These are phyloP conservation scores for Tolypocladium tundrense DNA, from an alignment of 2,329 filamentous ascomycete genomes.

Conservation along the genomic window DNA sequence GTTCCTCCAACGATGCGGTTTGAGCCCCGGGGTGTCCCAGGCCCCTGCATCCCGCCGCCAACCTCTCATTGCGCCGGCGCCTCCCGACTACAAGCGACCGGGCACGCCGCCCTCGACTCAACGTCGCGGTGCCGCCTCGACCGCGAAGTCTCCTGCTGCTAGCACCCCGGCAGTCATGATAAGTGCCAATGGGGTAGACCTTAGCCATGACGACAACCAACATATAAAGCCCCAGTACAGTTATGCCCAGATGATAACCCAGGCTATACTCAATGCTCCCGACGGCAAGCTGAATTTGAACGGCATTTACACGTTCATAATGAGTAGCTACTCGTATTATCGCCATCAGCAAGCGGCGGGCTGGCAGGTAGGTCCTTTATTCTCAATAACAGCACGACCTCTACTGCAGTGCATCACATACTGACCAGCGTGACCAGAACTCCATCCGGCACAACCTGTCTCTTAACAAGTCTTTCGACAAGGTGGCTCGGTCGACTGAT, in stretches of 20 bases:
- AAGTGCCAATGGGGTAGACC: constrained; percentile 51
- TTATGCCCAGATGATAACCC: constrained; percentile 93
- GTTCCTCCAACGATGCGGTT: constrained; percentile 59
- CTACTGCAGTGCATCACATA: background rate
- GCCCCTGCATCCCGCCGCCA: constrained; percentile 22
- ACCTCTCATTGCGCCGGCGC: constrained; percentile 47
- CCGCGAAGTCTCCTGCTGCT: constrained; percentile 19
- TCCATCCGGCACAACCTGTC: constrained; percentile 96
- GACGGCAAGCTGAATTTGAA: constrained; percentile 85
- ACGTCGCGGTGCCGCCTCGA: constrained; percentile 10
- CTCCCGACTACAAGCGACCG: constrained; percentile 49
- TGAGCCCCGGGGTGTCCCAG: constrained; percentile 24
- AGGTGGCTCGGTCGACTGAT: constrained; percentile 82
- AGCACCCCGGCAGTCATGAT: constrained; percentile 26
- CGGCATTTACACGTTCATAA: constrained; percentile 92
- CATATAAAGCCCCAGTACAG: constrained; percentile 94
- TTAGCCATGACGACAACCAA: constrained; percentile 73
- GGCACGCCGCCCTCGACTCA: constrained; percentile 47
- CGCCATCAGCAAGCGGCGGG: constrained; percentile 65
- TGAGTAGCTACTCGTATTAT: constrained; percentile 86
- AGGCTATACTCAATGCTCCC: constrained; percentile 78
- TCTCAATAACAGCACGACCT: background rate
- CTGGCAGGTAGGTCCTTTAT: constrained; percentile 63
- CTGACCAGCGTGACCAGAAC: constrained; percentile 45
- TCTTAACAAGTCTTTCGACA: constrained; percentile 87